Base-by-base conservation (phyloP, 352 stramenopile genomes). In the Globisporangium rhizosaccharum region DNA sequence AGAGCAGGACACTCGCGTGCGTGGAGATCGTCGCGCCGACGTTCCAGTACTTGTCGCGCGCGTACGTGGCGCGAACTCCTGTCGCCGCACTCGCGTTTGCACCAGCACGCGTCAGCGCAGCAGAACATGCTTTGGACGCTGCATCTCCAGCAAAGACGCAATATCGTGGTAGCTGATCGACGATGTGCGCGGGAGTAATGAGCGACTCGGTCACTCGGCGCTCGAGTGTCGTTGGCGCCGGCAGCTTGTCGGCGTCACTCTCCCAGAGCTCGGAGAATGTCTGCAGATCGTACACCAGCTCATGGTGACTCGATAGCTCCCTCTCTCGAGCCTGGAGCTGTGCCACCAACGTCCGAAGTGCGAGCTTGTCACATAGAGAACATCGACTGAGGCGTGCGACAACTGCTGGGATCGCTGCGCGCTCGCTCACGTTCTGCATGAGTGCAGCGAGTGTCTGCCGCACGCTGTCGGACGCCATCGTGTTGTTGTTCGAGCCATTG, bases 261-360 rank as follows among this genome's bases (percentile, higher is more conserved):
- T 90, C 79, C 83, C 83, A 92, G 26, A 90, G 67, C 60, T 92
- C 83, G 8, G 75, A 90, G 50, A 90, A 90, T 26, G 68, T 57
- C 57, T 88, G 82, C 11, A 90, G 50, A 7, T 76, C 79, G 62
- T 72, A 85, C n/a, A 88, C 51, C 17, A 56, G 18, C 15, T 60
- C 48, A 9, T 49, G 36, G 23, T 66, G 39, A 17, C 50, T 30
- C 10, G 14, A 20, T 1, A 52, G 42, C 3, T 37, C 49, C 14
- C 7, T 28, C 20, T 50, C 50, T 3, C 57, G 57, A 7, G 10
- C 28, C 12, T 73, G 70, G 3, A 79, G 60, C 0, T 56, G 50
- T 15, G 65, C 54, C 10, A 78, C 60, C 28, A 90, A 76, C 1
- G 52, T 48, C 11, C 51, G 48, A 14, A 92, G 64, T 11, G 88